Percentiles rank a stretch among this genome's conserved stretches.
phyloP scores from a whole-genome alignment of 495 filamentous ascomycete genomes.

The Hapsidospora chrysogenum region DNA sequence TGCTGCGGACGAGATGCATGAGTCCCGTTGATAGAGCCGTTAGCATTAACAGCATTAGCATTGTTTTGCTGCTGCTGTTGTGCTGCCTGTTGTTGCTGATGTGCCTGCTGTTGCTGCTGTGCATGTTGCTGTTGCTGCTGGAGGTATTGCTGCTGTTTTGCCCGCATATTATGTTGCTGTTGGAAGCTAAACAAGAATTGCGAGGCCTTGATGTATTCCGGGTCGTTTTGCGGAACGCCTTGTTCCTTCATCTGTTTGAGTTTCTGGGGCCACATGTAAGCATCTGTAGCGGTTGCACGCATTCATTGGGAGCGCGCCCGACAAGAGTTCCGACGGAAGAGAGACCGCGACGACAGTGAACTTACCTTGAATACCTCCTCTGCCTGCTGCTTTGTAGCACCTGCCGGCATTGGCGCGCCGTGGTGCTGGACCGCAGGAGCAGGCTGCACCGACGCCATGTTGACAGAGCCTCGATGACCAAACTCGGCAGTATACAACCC shows the following conservation, averaged over 20 bases:
- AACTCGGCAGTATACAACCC: slow-evolving; percentile 3
- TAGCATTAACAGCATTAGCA: slow-evolving; percentile 18
- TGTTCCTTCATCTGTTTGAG: slow-evolving; percentile 66
- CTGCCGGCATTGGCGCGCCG: slow-evolving; percentile 35
- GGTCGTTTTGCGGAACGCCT: slow-evolving; percentile 56
- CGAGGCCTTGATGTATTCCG: slow-evolving; percentile 62
- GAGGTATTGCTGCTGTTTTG: slow-evolving; percentile 36
- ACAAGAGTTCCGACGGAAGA: too few relatives aligned
- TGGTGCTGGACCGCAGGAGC: slow-evolving; percentile 44
- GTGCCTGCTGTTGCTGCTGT: slow-evolving; percentile 35
- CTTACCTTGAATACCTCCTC: slow-evolving; percentile 46
- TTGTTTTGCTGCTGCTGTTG: slow-evolving; percentile 16
- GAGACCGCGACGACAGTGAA: slow-evolving; percentile 2
- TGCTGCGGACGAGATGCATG: slow-evolving; percentile 17
- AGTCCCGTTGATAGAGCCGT: slow-evolving; percentile 30
- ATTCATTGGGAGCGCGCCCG: too few relatives aligned
- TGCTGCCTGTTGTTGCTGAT: slow-evolving; percentile 17
- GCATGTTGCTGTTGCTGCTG: slow-evolving; percentile 16
- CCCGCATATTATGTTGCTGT: slow-evolving; percentile 36
- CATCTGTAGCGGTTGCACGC: slow-evolving; percentile 2
- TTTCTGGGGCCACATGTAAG: slow-evolving; percentile 37
- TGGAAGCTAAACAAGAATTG: slow-evolving; percentile 49
- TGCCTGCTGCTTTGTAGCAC: slow-evolving; percentile 41
- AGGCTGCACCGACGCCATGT: slow-evolving; percentile 66
- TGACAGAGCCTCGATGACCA: slow-evolving; percentile 9